phyloP scores from a whole-genome alignment of 257 asterid species.

The Fraxinus anomala region DNA sequence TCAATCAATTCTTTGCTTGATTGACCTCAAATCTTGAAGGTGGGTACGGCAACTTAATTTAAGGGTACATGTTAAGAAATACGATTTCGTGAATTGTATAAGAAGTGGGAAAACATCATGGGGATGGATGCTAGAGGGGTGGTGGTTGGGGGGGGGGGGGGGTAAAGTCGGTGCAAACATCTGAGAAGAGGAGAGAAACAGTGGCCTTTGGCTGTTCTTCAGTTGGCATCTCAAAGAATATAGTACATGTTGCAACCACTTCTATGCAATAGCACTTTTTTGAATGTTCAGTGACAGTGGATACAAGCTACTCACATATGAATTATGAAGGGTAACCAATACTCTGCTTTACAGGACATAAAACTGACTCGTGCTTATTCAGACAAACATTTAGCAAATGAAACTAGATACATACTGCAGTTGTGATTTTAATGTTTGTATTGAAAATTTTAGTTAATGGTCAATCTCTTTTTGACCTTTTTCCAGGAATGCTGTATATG shows the following conservation, averaged over 20 bases:
- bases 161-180: background rate
- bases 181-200: background rate
- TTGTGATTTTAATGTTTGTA: conserved; percentile 3
- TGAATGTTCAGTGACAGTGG: background rate
- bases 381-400: background rate
- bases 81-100: background rate
- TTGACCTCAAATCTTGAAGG: background rate
- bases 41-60: background rate
- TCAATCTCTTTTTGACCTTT: conserved; percentile 9
- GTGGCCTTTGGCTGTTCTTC: background rate
- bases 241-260: background rate
- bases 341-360: background rate
- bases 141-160: background rate
- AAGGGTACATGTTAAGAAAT: background rate
- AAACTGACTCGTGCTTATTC: background rate
- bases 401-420: background rate
- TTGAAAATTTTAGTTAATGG: background rate
- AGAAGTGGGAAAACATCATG: background rate
- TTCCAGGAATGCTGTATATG: conserved; percentile 96
- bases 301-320: background rate
- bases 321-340: background rate
- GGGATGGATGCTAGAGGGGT: background rate
- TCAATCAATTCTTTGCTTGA: background rate
- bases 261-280: background rate
- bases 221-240: background rate